Evolutionary conservation across 2,329 filamentous ascomycete genomes (phyloP).

Genomic region (Periconia sp.): DNA sequence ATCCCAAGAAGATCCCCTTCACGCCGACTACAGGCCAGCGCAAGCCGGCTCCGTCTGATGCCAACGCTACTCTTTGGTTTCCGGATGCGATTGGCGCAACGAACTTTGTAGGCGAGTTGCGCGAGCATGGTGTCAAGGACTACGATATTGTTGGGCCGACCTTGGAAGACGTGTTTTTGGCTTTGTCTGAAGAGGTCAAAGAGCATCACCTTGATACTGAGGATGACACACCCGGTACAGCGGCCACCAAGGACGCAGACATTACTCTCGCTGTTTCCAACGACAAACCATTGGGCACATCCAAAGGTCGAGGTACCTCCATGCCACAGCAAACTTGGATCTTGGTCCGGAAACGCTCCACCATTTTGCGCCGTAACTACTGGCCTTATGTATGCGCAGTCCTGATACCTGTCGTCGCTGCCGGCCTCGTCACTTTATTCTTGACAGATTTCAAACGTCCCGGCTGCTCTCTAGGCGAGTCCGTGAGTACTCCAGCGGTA

Average conservation of each 20-base stretch:
- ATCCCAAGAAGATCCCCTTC: slow-evolving; percentile 45
- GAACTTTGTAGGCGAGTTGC: slow-evolving; percentile 68
- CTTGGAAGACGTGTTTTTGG: slow-evolving; percentile 89
- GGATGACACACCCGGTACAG: slow-evolving; percentile 18
- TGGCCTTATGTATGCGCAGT: slow-evolving; percentile 75
- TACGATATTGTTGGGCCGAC: slow-evolving; percentile 88
- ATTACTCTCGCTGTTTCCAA: slow-evolving; percentile 22
- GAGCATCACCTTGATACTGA: slow-evolving; percentile 48
- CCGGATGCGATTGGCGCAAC: slow-evolving; percentile 71
- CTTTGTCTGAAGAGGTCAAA: slow-evolving; percentile 77
- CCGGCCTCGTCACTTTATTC: slow-evolving; percentile 77
- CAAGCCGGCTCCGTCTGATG: slow-evolving; percentile 55
- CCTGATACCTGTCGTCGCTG: slow-evolving; percentile 75
- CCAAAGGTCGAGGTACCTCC: slow-evolving; percentile 69
- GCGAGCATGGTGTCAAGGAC: slow-evolving; percentile 67
- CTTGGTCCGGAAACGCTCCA: slow-evolving; percentile 75
- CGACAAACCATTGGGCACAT: slow-evolving; percentile 49
- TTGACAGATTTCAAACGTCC: slow-evolving; percentile 59
- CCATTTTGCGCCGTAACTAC: slow-evolving; percentile 76
- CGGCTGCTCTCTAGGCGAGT: slow-evolving; percentile 48
- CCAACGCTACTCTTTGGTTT: slow-evolving; percentile 73
- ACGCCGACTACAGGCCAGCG: slow-evolving; percentile 45
- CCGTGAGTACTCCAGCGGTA: slow-evolving; percentile 32
- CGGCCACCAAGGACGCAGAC: slow-evolving; percentile 24
- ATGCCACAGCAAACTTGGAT: slow-evolving; percentile 71